Evolutionary conservation across 768 basidiomycete species (phyloP).

Genomic region (Mycena crocata): DNA sequence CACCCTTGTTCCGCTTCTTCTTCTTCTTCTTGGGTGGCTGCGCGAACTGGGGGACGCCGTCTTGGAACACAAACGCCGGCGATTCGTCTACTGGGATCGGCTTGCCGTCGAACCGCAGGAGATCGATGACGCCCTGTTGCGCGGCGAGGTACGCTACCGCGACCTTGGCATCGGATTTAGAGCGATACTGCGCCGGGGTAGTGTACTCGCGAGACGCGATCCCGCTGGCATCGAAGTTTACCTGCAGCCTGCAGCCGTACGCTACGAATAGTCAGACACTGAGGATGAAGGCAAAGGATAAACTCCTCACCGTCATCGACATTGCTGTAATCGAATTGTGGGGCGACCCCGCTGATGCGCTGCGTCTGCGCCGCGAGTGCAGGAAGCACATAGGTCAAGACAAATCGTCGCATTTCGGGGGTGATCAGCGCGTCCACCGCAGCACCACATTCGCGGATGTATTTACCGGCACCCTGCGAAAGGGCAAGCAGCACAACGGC

Average conservation of each 20-base stretch:
- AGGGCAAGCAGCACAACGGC: constrained; percentile 77
- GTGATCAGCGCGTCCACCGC: constrained; percentile 61
- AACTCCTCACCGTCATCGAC: constrained; percentile 63
- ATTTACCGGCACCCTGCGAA: constrained; percentile 68
- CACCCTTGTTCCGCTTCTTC: constrained; percentile 27
- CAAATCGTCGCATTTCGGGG: constrained; percentile 56
- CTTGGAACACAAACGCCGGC: constrained; percentile 30
- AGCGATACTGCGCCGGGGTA: constrained; percentile 62
- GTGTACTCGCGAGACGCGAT: constrained; percentile 56
- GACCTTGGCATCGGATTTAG: constrained; percentile 70
- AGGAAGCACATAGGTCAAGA: constrained; percentile 58
- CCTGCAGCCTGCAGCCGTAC: constrained; percentile 62
- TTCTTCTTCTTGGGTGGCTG: constrained; percentile 41
- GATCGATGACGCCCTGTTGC: constrained; percentile 67
- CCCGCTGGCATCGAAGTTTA: constrained; percentile 47
- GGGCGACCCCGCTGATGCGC: constrained; percentile 54
- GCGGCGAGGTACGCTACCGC: constrained; percentile 66
- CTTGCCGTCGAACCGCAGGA: constrained; percentile 65
- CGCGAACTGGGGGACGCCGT: constrained; percentile 45
- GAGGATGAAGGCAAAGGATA: not conserved
- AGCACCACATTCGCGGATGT: constrained; percentile 59
- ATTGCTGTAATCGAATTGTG: constrained; percentile 52
- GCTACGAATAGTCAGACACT: constrained; percentile 49
- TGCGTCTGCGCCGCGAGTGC: constrained; percentile 56
- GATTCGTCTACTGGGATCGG: constrained; percentile 50